Conservation (phyloP, 2,329 filamentous ascomycete species). For the Colletotrichum simmondsii region DNA sequence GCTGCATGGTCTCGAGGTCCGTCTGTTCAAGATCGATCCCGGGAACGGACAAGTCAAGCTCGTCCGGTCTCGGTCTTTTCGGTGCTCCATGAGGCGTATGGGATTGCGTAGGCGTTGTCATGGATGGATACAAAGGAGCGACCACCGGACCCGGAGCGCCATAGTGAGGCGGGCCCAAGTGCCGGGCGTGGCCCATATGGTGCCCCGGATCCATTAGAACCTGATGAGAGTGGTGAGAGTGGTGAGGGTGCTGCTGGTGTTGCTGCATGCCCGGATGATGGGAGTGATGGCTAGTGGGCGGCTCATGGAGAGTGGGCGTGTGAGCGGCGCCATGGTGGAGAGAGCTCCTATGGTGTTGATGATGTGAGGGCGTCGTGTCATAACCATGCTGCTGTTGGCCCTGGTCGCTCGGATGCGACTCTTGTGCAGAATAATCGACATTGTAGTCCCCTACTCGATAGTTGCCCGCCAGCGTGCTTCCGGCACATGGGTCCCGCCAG, state of each 20-base stretch:
- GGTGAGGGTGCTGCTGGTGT: conserved; percentile 28
- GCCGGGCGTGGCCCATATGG: conserved; percentile 62
- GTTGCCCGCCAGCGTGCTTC: conserved; percentile 78
- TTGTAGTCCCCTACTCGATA: conserved; percentile 80
- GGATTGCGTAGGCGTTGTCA: conserved; percentile 52
- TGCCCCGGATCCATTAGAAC: conserved; percentile 64
- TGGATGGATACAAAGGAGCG: conserved; percentile 62
- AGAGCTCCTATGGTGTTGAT: conserved; percentile 56
- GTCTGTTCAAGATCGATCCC: conserved; percentile 65
- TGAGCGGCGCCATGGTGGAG: conserved; percentile 57
- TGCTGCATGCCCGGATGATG: conserved; percentile 50
- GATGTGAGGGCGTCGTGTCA: conserved; percentile 53
- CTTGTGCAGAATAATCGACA: conserved; percentile 79
- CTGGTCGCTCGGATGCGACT: conserved; percentile 72
- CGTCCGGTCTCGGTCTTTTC: conserved; percentile 68
- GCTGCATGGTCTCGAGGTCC: conserved; percentile 66
- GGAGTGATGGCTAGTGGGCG: conserved; percentile 52
- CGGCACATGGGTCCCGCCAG: conserved; percentile 81
- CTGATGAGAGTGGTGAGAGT: conserved; percentile 44
- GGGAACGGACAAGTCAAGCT: conserved; percentile 66
- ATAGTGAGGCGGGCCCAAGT: conserved; percentile 65
- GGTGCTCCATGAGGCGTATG: conserved; percentile 43
- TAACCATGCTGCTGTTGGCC: conserved; percentile 73
- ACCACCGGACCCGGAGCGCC: conserved; percentile 60
- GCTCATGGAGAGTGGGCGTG: conserved; percentile 58